These are phyloP conservation scores for Cucurbita moschata DNA, from an alignment of 306 rosid species.

Conservation along the genomic window DNA sequence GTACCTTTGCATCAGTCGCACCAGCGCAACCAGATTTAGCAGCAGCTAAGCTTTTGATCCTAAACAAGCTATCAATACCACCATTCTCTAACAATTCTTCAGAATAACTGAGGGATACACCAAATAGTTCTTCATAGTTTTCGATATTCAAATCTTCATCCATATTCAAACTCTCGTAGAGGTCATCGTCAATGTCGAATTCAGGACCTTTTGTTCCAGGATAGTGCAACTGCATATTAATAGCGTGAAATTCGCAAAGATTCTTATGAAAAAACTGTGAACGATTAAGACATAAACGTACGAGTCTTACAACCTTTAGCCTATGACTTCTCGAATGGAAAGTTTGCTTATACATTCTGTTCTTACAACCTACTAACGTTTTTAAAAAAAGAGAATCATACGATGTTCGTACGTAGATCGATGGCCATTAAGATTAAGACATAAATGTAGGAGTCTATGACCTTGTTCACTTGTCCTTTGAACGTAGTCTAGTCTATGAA, in stretches of 20 bases:
- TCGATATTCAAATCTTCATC: conserved; percentile 64
- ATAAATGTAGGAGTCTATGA: neutral
- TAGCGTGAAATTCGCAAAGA: conserved; percentile 12
- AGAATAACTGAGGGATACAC: conserved; percentile 56
- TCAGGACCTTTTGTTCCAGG: conserved; percentile 32
- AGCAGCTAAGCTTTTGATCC: conserved; percentile 38
- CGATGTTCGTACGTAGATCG: neutral
- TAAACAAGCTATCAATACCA: conserved; percentile 85
- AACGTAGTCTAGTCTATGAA: neutral
- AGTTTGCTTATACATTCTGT: neutral
- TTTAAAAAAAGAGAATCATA: neutral
- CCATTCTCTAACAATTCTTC: conserved; percentile 89
- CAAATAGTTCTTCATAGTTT: conserved; percentile 81
- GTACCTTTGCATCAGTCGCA: conserved; percentile 67
- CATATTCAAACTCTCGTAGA: conserved; percentile 33
- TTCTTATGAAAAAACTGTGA: neutral
- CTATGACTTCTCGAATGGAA: neutral
- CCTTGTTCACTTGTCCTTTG: neutral
- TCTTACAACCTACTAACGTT: neutral
- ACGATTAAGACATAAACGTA: no score
- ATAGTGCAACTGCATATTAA: conserved; percentile 45
- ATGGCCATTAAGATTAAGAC: neutral
- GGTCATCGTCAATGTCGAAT: conserved; percentile 3
- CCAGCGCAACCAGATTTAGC: conserved; percentile 55
- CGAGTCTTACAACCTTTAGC: no score